A percentile compares a stretch with the other conserved stretches of the same genome.
phyloP scores from a whole-genome alignment of 257 asterid genomes.

The Nicotiana paniculata region DNA sequence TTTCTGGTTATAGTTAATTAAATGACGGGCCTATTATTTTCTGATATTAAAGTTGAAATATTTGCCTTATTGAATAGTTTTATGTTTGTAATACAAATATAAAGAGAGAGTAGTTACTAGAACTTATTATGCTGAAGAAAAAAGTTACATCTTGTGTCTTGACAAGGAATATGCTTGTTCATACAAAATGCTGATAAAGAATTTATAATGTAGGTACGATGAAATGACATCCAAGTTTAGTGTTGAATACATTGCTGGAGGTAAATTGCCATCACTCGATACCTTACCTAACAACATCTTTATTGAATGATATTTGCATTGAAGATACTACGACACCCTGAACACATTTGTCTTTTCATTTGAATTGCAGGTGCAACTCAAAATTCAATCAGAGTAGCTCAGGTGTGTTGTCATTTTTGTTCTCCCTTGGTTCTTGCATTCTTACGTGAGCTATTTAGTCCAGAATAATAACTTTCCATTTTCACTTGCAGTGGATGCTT shows the following conservation, averaged over 20 bases:
- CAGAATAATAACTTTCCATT: neutral
- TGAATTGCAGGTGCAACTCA: conserved; percentile 81
- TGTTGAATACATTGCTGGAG: conserved; percentile 97
- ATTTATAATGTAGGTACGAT: conserved; percentile 52
- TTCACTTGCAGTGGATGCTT: conserved; percentile 42
- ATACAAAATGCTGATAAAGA: neutral
- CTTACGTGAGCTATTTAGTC: neutral
- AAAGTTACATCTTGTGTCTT: neutral
- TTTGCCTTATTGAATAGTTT: neutral
- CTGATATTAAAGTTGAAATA: neutral
- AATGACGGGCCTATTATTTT: neutral
- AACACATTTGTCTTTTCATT: neutral
- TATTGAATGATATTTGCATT: neutral
- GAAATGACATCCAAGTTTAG: conserved; percentile 69
- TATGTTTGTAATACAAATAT: neutral
- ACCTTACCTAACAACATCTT: neutral
- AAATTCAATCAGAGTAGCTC: conserved; percentile 92
- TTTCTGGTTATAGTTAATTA: neutral
- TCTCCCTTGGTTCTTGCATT: neutral
- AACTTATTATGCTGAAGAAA: neutral
- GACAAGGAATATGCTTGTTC: neutral
- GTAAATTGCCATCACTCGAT: conserved; percentile 26
- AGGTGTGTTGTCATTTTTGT: conserved; percentile 36
- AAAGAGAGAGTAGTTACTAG: neutral
- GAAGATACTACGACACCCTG: neutral